phyloP scores from a whole-genome alignment of 2,329 filamentous ascomycete species.

The Neobulgaria alba region DNA sequence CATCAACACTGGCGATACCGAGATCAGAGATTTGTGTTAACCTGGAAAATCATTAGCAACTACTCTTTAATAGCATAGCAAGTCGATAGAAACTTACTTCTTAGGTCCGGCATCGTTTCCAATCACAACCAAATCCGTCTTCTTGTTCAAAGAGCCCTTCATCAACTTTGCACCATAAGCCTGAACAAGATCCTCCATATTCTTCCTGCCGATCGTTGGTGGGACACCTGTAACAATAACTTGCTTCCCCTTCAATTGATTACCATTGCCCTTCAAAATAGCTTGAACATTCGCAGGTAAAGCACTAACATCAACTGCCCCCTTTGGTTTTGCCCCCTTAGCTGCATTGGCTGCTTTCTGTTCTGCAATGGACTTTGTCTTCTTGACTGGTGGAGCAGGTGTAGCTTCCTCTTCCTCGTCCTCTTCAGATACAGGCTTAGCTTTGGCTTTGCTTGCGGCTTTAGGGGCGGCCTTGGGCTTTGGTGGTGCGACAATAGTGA shows the following conservation, averaged over 20 bases:
- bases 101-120: constrained; percentile 21
- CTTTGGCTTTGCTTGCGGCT: constrained; percentile 3
- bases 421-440: constrained; percentile 1
- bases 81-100: constrained; percentile 10
- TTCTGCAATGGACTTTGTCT: constrained; percentile 18
- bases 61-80: neutral
- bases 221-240: constrained; percentile 19
- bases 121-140: constrained; percentile 18
- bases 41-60: constrained; percentile 2
- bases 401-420: constrained; percentile 5
- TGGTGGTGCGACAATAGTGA: constrained; percentile 1
- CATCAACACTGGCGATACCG: constrained; percentile 12
- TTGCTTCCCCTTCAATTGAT: constrained; percentile 6
- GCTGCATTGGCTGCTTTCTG: constrained; percentile 16
- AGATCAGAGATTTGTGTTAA: constrained; percentile 16
- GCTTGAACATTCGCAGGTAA: constrained; percentile 15
- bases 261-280: constrained; percentile 10
- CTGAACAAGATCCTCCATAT: constrained; percentile 15
- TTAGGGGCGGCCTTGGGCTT: constrained; percentile 1
- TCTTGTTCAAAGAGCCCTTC: constrained; percentile 16
- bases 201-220: constrained; percentile 16
- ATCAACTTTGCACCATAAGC: constrained; percentile 17
- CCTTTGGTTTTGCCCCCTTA: constrained; percentile 15
- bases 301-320: constrained; percentile 2
- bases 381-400: constrained; percentile 6